A percentile compares a stretch with the other conserved stretches of the same genome.
These are phyloP conservation scores for Suhomyces wounanorum DNA, from an alignment of 1,139 yeast species.

Conservation along the genomic window DNA sequence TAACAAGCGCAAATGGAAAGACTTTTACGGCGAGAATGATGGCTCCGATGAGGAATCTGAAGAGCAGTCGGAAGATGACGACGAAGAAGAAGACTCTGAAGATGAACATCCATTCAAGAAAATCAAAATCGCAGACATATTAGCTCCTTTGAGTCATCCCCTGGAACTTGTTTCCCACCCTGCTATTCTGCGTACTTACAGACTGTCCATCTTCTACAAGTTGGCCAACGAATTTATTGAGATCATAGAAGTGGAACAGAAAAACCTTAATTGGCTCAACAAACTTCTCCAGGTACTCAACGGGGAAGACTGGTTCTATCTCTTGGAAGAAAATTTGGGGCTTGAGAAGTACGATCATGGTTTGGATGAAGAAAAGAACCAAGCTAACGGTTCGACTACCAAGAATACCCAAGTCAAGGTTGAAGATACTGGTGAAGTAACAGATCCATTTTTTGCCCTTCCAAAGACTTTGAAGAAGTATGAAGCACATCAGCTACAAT, in stretches of 20 bases:
- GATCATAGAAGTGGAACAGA: constrained; percentile 77
- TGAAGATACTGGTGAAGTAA: constrained; percentile 24
- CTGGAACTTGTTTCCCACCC: constrained; percentile 76
- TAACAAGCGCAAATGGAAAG: constrained; percentile 44
- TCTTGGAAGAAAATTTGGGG: constrained; percentile 63
- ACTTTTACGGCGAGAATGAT: constrained; percentile 23
- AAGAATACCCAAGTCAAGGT: constrained; percentile 11
- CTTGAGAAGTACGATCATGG: constrained; percentile 74
- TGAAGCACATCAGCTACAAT: constrained; percentile 38
- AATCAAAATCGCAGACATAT: constrained; percentile 51
- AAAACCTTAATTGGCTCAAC: constrained; percentile 67
- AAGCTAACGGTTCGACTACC: constrained; percentile 1
- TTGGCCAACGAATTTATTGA: constrained; percentile 74
- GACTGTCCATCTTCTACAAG: constrained; percentile 48
- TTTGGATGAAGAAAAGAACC: constrained; percentile 33
- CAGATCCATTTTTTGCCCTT: constrained; percentile 43
- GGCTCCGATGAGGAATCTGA: constrained; percentile 11
- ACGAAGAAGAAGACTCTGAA: constrained; percentile 26
- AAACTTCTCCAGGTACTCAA: constrained; percentile 74
- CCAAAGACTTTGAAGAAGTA: constrained; percentile 39
- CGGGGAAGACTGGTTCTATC: constrained; percentile 80
- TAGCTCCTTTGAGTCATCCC: constrained; percentile 80
- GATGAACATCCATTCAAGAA: constrained; percentile 39
- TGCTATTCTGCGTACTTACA: constrained; percentile 66
- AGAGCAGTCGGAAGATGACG: constrained; percentile 26